Evolutionary conservation across 2,329 filamentous ascomycete genomes (phyloP).

Genomic region (Pseudocercospora eumusae): DNA sequence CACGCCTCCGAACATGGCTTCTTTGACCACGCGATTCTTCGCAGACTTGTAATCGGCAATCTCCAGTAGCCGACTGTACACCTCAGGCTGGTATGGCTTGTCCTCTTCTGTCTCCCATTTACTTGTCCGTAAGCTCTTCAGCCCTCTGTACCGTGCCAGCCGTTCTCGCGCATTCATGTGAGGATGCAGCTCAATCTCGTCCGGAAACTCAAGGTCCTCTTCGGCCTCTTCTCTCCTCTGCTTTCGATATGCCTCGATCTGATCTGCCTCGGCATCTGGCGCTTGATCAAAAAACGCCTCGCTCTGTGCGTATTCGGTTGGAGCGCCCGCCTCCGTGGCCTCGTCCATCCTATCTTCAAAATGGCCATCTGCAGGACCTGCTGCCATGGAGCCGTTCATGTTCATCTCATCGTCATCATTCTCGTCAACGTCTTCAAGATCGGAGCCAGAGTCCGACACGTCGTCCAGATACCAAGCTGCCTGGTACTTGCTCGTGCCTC

Average conservation of each 20-base stretch:
- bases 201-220: slow-evolving; percentile 92
- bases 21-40: slow-evolving; percentile 72
- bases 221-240: slow-evolving; percentile 77
- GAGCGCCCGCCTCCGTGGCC: slow-evolving; percentile 62
- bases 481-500: slow-evolving; percentile 91
- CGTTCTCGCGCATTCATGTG: slow-evolving; percentile 83
- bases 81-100: slow-evolving; percentile 79
- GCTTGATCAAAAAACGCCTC: slow-evolving; percentile 83
- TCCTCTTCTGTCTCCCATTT: slow-evolving; percentile 90
- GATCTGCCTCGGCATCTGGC: slow-evolving; percentile 79
- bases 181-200: slow-evolving; percentile 93
- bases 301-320: slow-evolving; percentile 89
- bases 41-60: slow-evolving; percentile 88
- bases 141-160: slow-evolving; percentile 79
- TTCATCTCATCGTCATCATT: slow-evolving; percentile 54
- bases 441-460: slow-evolving; percentile 80
- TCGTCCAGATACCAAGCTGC: slow-evolving; percentile 88
- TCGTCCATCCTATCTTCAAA: slow-evolving; percentile 53
- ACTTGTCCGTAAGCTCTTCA: slow-evolving; percentile 88
- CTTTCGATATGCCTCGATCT: slow-evolving; percentile 78
- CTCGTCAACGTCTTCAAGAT: slow-evolving; percentile 65
- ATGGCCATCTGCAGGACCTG: slow-evolving; percentile 75
- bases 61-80: slow-evolving; percentile 83
- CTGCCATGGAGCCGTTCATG: slow-evolving; percentile 53
- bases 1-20: slow-evolving; percentile 86